Evolutionary conservation across 805 yeast species (phyloP).

Genomic region (Candida parachauliodes): DNA sequence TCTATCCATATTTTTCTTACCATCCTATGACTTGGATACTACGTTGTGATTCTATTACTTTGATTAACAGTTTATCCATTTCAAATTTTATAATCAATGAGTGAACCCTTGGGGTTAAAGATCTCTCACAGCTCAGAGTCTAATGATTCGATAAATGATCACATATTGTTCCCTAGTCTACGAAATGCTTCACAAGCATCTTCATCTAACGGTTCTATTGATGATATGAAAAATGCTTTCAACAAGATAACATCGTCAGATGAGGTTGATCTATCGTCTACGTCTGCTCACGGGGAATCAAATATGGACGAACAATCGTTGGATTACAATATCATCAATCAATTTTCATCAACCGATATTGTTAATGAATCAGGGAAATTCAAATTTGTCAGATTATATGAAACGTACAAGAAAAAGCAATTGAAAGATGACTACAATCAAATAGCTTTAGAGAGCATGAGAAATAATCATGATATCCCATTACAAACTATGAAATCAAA

Average conservation of each 20-base stretch:
- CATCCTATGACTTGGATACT: no score
- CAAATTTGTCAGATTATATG: conserved; percentile 24
- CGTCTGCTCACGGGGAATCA: background rate
- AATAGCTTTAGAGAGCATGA: conserved; percentile 8
- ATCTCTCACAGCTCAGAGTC: background rate
- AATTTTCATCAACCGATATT: conserved; percentile 14
- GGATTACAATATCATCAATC: conserved; percentile 22
- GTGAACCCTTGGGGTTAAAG: background rate
- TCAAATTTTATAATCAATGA: no score
- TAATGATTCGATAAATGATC: background rate
- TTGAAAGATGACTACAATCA: conserved; percentile 4
- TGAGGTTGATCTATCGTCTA: conserved; percentile 3
- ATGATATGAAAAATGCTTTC: background rate
- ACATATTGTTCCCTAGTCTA: conserved; percentile 1
- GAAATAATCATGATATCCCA: conserved; percentile 14
- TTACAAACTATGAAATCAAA: conserved; percentile 11
- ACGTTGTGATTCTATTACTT: no score
- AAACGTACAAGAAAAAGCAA: conserved; percentile 13
- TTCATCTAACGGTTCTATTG: background rate
- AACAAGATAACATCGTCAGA: background rate
- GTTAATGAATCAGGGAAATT: conserved; percentile 15
- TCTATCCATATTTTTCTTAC: no score
- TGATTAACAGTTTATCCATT: no score
- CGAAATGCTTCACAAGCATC: background rate
- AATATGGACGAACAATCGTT: conserved; percentile 11